Evolutionary conservation across 139 green algal genomes (phyloP).

Genomic region (Chlorella sorokiniana): DNA sequence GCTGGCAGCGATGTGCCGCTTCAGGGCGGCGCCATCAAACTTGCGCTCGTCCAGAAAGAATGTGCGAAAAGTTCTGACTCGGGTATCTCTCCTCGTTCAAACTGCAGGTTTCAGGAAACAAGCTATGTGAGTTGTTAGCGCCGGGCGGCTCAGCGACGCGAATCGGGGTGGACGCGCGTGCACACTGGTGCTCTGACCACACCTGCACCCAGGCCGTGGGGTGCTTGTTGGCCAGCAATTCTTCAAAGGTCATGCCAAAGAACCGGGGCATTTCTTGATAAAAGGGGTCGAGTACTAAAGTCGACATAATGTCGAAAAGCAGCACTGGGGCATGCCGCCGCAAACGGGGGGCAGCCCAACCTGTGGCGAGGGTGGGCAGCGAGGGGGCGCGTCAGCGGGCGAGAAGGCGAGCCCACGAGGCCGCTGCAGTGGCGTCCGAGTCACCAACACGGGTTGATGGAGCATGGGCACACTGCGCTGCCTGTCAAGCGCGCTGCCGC

Average conservation of each 20-base stretch:
- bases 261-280: conserved; percentile 80
- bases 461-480: too few relatives aligned
- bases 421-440: too few relatives aligned
- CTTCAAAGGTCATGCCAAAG: conserved; percentile 71
- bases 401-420: too few relatives aligned
- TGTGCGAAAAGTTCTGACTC: conserved; percentile 72
- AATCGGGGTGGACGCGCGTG: background rate
- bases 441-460: too few relatives aligned
- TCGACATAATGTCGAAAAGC: conserved; percentile 78
- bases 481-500: too few relatives aligned
- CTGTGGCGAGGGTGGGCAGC: too few relatives aligned
- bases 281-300: conserved; percentile 83
- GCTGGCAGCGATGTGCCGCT: conserved; percentile 61
- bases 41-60: conserved; percentile 83
- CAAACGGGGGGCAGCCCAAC: background rate
- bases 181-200: background rate
- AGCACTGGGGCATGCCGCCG: conserved; percentile 43
- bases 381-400: background rate
- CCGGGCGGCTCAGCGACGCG: background rate
- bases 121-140: background rate
- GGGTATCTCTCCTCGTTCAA: conserved; percentile 75
- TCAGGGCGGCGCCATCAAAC: conserved; percentile 68
- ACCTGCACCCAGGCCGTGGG: conserved; percentile 77
- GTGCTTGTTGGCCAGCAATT: conserved; percentile 83
- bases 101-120: conserved; percentile 44